Conservation (phyloP, 345 rosid species). For the Toxicodendron radicans region DNA sequence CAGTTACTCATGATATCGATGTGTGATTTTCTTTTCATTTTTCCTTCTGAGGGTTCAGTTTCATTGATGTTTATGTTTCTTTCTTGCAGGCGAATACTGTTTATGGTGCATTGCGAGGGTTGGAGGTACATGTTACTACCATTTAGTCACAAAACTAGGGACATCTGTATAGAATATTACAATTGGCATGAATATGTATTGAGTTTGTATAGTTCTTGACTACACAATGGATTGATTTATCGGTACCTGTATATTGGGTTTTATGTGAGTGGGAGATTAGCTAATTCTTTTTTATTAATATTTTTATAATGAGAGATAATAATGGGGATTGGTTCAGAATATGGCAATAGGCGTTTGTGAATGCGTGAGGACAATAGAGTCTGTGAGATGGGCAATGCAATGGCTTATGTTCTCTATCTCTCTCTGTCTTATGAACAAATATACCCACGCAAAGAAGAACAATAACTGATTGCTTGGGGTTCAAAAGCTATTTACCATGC, state of each 20-base stretch:
- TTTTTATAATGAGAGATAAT: neutral
- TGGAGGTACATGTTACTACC: conserved; percentile 65
- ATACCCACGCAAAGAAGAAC: neutral
- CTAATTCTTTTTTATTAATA: neutral
- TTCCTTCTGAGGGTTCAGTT: neutral
- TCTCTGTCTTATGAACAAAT: neutral
- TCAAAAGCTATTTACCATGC: no score
- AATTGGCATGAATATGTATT: neutral
- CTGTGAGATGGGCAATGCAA: neutral
- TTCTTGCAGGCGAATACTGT: conserved; percentile 77
- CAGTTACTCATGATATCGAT: neutral
- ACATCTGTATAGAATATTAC: neutral
- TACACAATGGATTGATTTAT: neutral
- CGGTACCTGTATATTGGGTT: neutral
- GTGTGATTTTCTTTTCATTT: neutral
- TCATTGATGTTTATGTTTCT: neutral
- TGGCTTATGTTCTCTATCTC: neutral
- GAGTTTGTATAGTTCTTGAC: neutral
- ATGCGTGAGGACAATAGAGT: neutral
- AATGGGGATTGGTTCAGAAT: neutral
- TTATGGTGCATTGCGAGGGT: conserved; percentile 85
- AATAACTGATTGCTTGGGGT: no score
- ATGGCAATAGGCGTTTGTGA: neutral
- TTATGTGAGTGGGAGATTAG: neutral
- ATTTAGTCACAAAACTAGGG: neutral